Percentiles rank a stretch among this genome's conserved stretches.
Conservation (phyloP, 1,284 basidiomycete species). For the Ustilago loliicola region DNA sequence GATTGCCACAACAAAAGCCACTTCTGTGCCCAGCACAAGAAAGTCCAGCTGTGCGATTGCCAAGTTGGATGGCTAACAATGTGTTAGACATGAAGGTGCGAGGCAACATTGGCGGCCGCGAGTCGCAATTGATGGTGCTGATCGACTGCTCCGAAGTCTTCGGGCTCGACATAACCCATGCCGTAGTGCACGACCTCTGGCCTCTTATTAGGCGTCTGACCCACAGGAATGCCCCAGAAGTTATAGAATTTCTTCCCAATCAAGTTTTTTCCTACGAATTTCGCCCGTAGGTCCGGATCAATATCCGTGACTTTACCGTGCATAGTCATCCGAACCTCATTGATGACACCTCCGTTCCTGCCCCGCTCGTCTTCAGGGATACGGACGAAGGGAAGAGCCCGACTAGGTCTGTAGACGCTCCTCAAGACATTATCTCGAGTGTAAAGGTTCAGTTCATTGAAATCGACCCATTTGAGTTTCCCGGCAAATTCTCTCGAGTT, state of each 20-base stretch:
- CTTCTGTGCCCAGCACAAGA: too few relatives aligned
- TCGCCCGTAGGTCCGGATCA: too few relatives aligned
- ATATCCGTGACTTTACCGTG: constrained; percentile 4
- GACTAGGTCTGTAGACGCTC: neutral
- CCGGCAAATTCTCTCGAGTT: neutral
- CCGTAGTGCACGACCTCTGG: neutral
- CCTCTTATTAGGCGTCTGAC: neutral
- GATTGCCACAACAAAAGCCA: too few relatives aligned
- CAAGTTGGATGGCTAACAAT: neutral
- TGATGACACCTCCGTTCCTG: neutral
- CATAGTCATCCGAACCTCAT: neutral
- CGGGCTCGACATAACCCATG: neutral
- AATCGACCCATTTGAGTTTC: neutral
- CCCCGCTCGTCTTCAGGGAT: too few relatives aligned
- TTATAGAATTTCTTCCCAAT: neutral
- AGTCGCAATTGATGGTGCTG: neutral
- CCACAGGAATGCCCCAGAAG: constrained; percentile 7
- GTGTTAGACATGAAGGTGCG: neutral
- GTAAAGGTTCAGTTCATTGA: neutral
- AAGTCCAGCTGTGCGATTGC: neutral
- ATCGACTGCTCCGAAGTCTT: neutral
- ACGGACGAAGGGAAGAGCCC: neutral
- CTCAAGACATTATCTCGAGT: neutral
- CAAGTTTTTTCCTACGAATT: neutral
- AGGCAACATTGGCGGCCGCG: neutral